These are phyloP conservation scores for Angophora floribunda DNA, from an alignment of 345 rosid species.

Conservation along the genomic window DNA sequence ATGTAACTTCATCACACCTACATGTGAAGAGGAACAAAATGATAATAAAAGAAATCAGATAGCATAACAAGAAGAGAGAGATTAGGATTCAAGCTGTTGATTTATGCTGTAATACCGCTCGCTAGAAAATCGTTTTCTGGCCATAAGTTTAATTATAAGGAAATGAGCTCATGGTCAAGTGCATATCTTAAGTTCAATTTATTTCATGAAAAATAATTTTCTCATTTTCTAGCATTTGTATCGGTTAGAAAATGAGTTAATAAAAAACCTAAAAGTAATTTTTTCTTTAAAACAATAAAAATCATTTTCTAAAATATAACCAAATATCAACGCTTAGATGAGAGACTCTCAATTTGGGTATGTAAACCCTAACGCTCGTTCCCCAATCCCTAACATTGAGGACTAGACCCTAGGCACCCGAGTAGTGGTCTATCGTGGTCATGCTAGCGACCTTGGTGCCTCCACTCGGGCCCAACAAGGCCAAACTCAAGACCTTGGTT, in stretches of 20 bases:
- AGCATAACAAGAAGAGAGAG: background rate
- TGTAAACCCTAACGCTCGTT: background rate
- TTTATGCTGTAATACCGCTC: background rate
- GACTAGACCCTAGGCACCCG: fast-evolving
- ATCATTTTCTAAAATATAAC: no score
- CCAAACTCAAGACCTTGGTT: background rate
- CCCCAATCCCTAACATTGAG: background rate
- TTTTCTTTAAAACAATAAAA: no score
- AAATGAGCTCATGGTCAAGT: background rate
- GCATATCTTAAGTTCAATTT: background rate
- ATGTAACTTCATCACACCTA: background rate
- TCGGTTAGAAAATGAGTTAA: no score
- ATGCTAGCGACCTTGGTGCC: fast-evolving
- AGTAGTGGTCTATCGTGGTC: no score
- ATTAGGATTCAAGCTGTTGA: background rate
- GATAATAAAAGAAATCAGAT: background rate
- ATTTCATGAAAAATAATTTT: no score
- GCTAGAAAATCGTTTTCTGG: background rate
- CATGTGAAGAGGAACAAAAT: background rate
- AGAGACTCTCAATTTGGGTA: background rate
- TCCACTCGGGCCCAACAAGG: background rate
- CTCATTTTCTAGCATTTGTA: background rate
- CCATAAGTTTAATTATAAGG: background rate
- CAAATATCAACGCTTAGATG: fast-evolving
- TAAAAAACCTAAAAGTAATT: fast-evolving